phyloP scores from a whole-genome alignment of 2,329 filamentous ascomycete species.

The Escovopsis sp. region DNA sequence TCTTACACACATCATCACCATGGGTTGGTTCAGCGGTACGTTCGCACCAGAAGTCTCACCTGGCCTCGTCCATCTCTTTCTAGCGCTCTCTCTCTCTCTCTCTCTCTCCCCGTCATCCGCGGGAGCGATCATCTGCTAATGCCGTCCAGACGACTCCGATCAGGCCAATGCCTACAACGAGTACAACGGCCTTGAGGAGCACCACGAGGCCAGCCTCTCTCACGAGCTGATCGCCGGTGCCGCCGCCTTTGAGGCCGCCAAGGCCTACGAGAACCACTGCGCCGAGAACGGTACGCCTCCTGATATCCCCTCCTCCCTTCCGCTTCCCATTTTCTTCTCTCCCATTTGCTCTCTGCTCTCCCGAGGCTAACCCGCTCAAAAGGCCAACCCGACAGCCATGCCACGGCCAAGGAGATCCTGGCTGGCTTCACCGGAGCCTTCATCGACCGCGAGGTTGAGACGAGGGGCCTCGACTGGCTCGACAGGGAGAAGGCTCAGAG shows the following conservation, averaged over 20 bases:
- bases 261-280: slow-evolving; percentile 17
- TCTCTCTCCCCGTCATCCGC: too few species aligned
- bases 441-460: slow-evolving; percentile 18
- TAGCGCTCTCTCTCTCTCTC: not conserved
- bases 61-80: too few species aligned
- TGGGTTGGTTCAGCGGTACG: slow-evolving; percentile 12
- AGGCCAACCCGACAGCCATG: slow-evolving; percentile 15
- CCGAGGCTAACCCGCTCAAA: slow-evolving; percentile 1
- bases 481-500: slow-evolving; percentile 13
- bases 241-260: slow-evolving; percentile 17
- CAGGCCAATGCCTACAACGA: slow-evolving; percentile 14
- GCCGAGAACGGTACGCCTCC: slow-evolving; percentile 11
- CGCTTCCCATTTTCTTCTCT: not conserved
- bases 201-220: slow-evolving; percentile 17
- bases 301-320: too few species aligned
- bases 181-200: slow-evolving; percentile 7
- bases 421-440: slow-evolving; percentile 16
- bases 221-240: slow-evolving; percentile 18
- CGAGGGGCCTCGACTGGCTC: slow-evolving; percentile 14
- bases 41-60: too few species aligned
- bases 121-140: not conserved
- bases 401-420: slow-evolving; percentile 16
- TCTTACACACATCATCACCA: slow-evolving; percentile 3
- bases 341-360: not conserved
- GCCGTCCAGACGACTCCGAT: slow-evolving; percentile 10